Evolutionary conservation across 371 early-diverging fungal genomes (phyloP).

Genomic region (Rhizomucor miehei): DNA sequence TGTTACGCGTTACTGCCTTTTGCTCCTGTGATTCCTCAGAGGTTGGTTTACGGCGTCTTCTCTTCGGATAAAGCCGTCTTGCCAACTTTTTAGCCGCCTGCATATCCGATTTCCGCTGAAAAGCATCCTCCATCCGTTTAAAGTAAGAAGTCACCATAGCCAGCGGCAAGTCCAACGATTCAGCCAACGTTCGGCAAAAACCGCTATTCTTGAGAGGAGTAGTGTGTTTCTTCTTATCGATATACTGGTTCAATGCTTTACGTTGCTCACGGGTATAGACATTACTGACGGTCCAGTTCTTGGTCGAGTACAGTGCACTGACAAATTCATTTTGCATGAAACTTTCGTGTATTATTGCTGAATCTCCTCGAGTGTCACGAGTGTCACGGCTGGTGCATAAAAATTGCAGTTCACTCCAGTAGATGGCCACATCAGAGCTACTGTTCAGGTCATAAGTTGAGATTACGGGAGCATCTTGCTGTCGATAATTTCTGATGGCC

Average conservation of each 20-base stretch:
- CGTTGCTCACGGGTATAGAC: constrained; percentile 35
- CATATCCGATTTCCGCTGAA: constrained; percentile 15
- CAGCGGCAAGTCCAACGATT: constrained; percentile 26
- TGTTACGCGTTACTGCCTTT: constrained; percentile 3
- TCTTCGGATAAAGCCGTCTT: constrained; percentile 3
- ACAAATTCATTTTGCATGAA: no score
- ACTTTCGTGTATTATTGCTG: background rate
- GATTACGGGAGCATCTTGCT: constrained; percentile 5
- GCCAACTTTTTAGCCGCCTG: background rate
- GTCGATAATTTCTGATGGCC: constrained; percentile 10
- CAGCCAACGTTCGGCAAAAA: constrained; percentile 28
- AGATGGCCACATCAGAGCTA: constrained; percentile 18
- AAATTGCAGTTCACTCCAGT: constrained; percentile 42
- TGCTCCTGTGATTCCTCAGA: background rate
- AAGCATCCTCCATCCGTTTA: constrained; percentile 31
- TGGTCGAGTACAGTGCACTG: constrained; percentile 9
- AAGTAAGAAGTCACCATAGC: constrained; percentile 43
- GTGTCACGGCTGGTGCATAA: constrained; percentile 13
- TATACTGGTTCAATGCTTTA: constrained; percentile 30
- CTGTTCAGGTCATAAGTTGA: constrained; percentile 15
- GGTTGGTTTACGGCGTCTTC: constrained; percentile 2
- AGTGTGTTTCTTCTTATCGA: constrained; percentile 29
- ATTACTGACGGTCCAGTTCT: constrained; percentile 48
- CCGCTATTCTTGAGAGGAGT: constrained; percentile 39
- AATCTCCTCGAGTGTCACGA: background rate